These are phyloP conservation scores for Zhuliangozyma parablackwelliae DNA, from an alignment of 1,139 yeast genomes.

Conservation along the genomic window DNA sequence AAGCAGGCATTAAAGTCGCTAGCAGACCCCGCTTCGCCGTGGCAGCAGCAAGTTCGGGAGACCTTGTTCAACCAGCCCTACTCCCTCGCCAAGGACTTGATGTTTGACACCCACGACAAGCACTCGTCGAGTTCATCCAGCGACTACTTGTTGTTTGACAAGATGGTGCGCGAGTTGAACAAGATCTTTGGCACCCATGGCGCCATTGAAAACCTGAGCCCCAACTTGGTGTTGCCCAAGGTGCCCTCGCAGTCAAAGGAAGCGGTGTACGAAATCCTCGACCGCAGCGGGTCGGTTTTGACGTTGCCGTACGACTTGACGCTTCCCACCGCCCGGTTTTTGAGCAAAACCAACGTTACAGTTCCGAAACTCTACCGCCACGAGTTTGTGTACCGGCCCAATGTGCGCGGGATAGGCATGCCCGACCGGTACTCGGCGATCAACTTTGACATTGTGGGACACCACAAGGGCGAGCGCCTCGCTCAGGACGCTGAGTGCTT, in stretches of 20 bases:
- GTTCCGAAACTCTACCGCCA: constrained; percentile 66
- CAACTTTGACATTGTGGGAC: constrained; percentile 76
- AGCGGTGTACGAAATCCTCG: constrained; percentile 74
- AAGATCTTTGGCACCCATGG: constrained; percentile 75
- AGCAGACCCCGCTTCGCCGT: constrained; percentile 87
- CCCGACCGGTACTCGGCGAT: constrained; percentile 79
- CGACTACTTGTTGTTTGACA: constrained; percentile 43
- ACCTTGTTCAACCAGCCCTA: constrained; percentile 81
- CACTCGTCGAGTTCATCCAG: constrained; percentile 18
- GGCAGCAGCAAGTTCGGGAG: constrained; percentile 89
- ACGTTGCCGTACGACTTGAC: constrained; percentile 88
- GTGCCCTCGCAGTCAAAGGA: constrained; percentile 65
- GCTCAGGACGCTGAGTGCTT: constrained; percentile 84
- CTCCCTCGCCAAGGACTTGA: constrained; percentile 72
- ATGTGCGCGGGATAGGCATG: constrained; percentile 47
- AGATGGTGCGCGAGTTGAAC: constrained; percentile 54
- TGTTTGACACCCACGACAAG: constrained; percentile 53
- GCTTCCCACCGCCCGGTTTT: constrained; percentile 78
- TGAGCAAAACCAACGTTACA: constrained; percentile 58
- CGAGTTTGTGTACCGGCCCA: constrained; percentile 77
- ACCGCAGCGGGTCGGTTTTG: constrained; percentile 78
- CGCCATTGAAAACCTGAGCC: constrained; percentile 66
- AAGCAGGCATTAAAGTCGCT: constrained; percentile 82
- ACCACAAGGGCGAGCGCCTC: constrained; percentile 30
- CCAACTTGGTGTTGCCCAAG: constrained; percentile 64